These are phyloP conservation scores for Crepidotus variabilis DNA, from an alignment of 768 basidiomycete genomes.

Conservation along the genomic window DNA sequence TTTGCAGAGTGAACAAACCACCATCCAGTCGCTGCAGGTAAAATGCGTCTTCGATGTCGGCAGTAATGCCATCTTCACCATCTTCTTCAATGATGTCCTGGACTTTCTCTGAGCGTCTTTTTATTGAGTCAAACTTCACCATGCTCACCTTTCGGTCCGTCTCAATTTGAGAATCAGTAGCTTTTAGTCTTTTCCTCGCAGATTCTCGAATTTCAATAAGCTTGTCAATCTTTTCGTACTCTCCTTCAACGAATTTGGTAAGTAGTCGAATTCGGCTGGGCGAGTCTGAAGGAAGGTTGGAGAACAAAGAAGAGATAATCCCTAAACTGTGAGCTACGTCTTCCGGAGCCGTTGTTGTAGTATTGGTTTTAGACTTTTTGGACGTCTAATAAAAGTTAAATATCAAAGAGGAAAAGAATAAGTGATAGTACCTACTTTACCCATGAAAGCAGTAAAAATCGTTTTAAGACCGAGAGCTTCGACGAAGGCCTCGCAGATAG, in stretches of 20 bases:
- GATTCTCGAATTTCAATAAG: slow-evolving; percentile 82
- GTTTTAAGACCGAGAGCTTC: slow-evolving; percentile 87
- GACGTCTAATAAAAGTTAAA: slow-evolving; percentile 26
- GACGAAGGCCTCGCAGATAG: slow-evolving; percentile 80
- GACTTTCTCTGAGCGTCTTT: neutral
- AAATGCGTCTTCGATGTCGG: slow-evolving; percentile 69
- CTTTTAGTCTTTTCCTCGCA: slow-evolving; percentile 55
- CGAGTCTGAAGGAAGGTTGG: slow-evolving; percentile 84
- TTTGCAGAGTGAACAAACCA: slow-evolving; percentile 86
- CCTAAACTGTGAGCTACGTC: slow-evolving; percentile 87
- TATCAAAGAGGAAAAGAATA: neutral
- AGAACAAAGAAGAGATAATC: slow-evolving; percentile 82
- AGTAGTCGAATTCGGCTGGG: slow-evolving; percentile 75
- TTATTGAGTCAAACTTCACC: neutral
- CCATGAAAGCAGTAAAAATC: slow-evolving; percentile 90
- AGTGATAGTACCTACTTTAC: slow-evolving; percentile 59
- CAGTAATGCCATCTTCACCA: slow-evolving; percentile 46
- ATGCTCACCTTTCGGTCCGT: slow-evolving; percentile 57
- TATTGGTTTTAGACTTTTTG: slow-evolving; percentile 62
- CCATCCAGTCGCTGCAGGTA: slow-evolving; percentile 87
- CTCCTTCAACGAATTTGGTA: slow-evolving; percentile 89
- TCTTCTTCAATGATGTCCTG: slow-evolving; percentile 54
- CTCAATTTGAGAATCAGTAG: slow-evolving; percentile 64
- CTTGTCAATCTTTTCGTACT: slow-evolving; percentile 94
- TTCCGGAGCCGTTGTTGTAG: slow-evolving; percentile 58